Evolutionary conservation across 371 early-diverging fungal species (phyloP), one percentile per base, ranked within the genome.

Genomic region (Syncephalis plumigaleata): DNA sequence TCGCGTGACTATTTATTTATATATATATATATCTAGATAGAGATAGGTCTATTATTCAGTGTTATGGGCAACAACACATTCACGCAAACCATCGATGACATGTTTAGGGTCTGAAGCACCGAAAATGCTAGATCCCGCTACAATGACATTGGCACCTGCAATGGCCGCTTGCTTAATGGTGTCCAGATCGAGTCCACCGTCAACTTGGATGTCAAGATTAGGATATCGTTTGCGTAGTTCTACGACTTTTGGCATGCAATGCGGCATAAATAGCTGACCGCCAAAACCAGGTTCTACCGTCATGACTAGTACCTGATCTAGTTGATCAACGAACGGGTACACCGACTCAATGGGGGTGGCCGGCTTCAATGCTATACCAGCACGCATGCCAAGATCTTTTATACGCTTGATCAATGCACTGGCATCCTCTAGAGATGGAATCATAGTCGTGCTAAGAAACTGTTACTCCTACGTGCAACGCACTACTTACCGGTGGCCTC

Each of bases 201-300:
- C 99, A 1, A 99, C 98, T 63, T 98, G 78, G 52, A 98, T 91
- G 56, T 94, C 85, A 48, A 91, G 58, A n/a, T 86, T 54, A 2
- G 98, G 96, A 57, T 70, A 91, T 52, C 59, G 60, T 22, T 61
- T 61, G 16, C 98, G 82, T 24, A 95, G 61, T 7, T 58, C 58
- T 48, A 66, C 65, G 22, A 77, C 91, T 73, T 96, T 96, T 44
- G 77, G 71, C 70, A 96, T 71, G 57, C 81, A 82, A 51, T 81
- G 68, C 3, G 66, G 65, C 91, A 91, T 91, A 58, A 92, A 91
- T 38, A 76, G 63, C 64, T 95, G 96, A 36, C 96, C 96, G 37
- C 96, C 96, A 62, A 95, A 95, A 2, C 96, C 96, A 42, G 96
- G 96, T 58, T 95, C 93, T 27, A 98, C 99, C 0, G 98, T 97